A percentile compares a stretch with the other conserved stretches of the same genome.
Evolutionary conservation across 2,329 filamentous ascomycete species (phyloP).

Genomic region (Arthrobotrys sinensis): DNA sequence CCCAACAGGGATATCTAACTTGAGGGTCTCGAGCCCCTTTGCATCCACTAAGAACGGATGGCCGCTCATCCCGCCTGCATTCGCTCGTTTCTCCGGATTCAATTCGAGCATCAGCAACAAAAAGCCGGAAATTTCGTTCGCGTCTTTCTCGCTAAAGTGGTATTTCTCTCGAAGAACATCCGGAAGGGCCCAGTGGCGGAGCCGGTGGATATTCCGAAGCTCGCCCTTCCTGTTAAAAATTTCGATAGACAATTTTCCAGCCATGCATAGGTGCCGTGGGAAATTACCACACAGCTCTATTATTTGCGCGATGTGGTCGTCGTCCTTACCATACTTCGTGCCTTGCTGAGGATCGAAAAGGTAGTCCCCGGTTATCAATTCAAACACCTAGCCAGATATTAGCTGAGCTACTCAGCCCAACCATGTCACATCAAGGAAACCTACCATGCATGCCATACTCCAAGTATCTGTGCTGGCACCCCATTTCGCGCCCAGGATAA

Average conservation of each 20-base stretch:
- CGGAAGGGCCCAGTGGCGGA: conserved; percentile 94
- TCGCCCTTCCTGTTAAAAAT: conserved; percentile 99
- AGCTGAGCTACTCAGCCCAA: not conserved
- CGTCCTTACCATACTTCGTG: conserved; percentile 98
- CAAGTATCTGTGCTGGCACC: conserved; percentile 99
- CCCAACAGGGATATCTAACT: conserved; percentile 82
- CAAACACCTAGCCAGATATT: conserved; percentile 79
- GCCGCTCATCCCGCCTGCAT: conserved; percentile 94
- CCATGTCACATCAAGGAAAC: conserved; percentile 65
- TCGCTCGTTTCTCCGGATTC: conserved; percentile 87
- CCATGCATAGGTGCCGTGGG: conserved; percentile 89
- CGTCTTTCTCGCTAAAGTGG: conserved; percentile 88
- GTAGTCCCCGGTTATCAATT: conserved; percentile 97
- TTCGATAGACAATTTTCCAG: conserved; percentile 97
- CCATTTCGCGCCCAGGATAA: conserved; percentile 97
- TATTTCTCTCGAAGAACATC: conserved; percentile 97
- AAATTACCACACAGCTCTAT: conserved; percentile 96
- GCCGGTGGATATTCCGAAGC: conserved; percentile 93
- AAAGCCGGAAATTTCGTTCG: conserved; percentile 84
- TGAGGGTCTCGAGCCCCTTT: conserved; percentile 86
- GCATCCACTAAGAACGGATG: conserved; percentile 87
- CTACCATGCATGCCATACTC: conserved; percentile 99
- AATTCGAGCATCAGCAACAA: conserved; percentile 92
- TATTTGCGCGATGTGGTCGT: conserved; percentile 99
- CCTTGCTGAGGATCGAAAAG: conserved; percentile 98